These are phyloP conservation scores for Trypanosomatidae sp. DNA, from an alignment of 208 protist species.

Conservation along the genomic window DNA sequence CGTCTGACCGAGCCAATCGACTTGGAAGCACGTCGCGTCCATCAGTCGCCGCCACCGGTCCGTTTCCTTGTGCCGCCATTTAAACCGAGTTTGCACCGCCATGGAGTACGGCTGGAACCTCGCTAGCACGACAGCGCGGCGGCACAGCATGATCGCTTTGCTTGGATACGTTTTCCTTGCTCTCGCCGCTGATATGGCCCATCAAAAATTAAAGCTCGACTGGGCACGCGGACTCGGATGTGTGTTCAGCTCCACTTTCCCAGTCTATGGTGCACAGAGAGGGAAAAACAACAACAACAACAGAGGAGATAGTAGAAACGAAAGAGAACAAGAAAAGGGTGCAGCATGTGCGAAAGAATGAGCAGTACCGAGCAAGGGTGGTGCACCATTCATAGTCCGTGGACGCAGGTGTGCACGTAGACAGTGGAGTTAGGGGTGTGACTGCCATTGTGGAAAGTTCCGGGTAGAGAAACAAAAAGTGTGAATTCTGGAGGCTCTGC, in stretches of 20 bases:
- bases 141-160: conserved; percentile 13
- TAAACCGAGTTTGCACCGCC: conserved; percentile 88
- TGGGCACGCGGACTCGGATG: neutral
- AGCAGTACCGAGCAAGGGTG: neutral
- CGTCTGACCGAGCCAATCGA: conserved; percentile 87
- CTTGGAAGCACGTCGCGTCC: conserved; percentile 86
- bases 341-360: neutral
- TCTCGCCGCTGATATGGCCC: neutral
- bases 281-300: neutral
- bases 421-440: neutral
- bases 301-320: neutral
- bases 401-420: neutral
- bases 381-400: neutral
- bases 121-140: conserved; percentile 17
- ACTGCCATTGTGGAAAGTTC: neutral
- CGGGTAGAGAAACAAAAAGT: neutral
- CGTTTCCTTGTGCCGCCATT: conserved; percentile 92
- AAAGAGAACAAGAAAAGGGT: neutral
- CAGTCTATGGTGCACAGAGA: neutral
- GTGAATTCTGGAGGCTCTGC: neutral
- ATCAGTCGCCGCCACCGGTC: conserved; percentile 90
- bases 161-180: neutral
- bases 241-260: neutral
- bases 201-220: neutral
- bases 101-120: conserved; percentile 90